Evolutionary conservation across 441 rosid genomes (phyloP), one percentile per base, ranked within the genome.

Genomic region (Erysimum cheiri): DNA sequence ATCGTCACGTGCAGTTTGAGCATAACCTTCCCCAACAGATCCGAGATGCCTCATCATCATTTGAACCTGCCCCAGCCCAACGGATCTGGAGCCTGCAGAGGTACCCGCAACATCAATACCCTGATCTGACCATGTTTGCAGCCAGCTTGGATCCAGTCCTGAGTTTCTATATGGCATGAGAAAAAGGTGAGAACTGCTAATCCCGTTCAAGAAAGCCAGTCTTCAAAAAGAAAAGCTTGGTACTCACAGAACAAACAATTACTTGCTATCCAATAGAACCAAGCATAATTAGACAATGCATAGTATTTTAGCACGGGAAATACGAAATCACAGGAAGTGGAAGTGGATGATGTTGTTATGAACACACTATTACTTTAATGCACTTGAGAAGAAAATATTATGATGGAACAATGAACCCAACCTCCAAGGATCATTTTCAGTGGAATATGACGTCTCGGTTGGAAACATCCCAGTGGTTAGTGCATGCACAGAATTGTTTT

Each of bases 11-110:
- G 99, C 86, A 76, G 85, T 84, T 61, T 85, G 97, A n/a, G 92
- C 88, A 76, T 91, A 89, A 54, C 90, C 83, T 77, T 89, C 97
- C 49, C 95, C 95, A 35, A 92, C 91, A 61, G 96, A 87, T 69
- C 97, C 96, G 60, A 95, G 92, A 77, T 92, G 97, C 80, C 98
- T 90, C 99, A 92, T 87, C 97, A 95, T 85, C 98, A 89, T 84
- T 83, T 95, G 95, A 77, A 92, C 95, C 70, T 91, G 80, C 52
- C 89, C 87, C 71, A 95, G 66, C 46, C 97, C 96, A 76, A 74
- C 96, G 3, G 98, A 72, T 82, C 96, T 81, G 64, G 70, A 79
- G 12, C 82, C 82, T 11, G 82, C 83, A 36, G 99, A 90, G 70
- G 98, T 88, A 73, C 97, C 94, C 17, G 89, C 93, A 35, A 87